Evolutionary conservation across 371 early-diverging fungal genomes (phyloP), one percentile per base, ranked within the genome.

Genomic region (Mortierella sp.): DNA sequence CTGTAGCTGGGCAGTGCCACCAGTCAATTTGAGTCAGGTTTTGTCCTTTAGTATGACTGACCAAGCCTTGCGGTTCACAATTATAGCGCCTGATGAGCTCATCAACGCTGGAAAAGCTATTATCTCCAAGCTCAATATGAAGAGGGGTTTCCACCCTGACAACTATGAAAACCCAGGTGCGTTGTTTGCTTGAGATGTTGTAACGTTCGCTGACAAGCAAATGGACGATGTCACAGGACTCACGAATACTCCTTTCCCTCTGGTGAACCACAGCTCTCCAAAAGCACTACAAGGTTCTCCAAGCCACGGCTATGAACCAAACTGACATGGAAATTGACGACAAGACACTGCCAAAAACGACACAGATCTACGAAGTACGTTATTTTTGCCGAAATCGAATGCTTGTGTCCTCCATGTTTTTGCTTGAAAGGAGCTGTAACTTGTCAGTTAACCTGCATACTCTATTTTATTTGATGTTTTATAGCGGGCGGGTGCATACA

Each of bases 151-250:
- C 73, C 76, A 87, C 46, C 89, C 91, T 10, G 73, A 82, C n/a
- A 82, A 87, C 61, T 92, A 91, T 75, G 90, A 90, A 59, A 94
- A 94, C 79, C 95, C 95, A 77, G 74, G 93, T 92, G 89, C 28
- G 89, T 78, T 14, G 5, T 31, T 9, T 57, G 50, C 14, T 48
- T 5, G 9, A 26, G 44, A 21, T 48, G n/a, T 70, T 37, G 16
- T 37, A n/a, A 2, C 48, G 14, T 76, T 24, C 44, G 64, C 28
- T 26, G 1, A 13, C 24, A 53, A 11, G 1, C 28, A 9, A 6
- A 43, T 24, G 46, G 16, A 16, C 3, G 11, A 0, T 10, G 6
- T 54, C 14, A 46, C 51, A 40, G 51, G 3, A 40, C 34, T 77
- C 34, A 31, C 24, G 54, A 9, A 44, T 31, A 2, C 48, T 16